These are phyloP conservation scores for Neonectria magnoliae DNA, from an alignment of 2,329 filamentous ascomycete genomes.

Conservation along the genomic window DNA sequence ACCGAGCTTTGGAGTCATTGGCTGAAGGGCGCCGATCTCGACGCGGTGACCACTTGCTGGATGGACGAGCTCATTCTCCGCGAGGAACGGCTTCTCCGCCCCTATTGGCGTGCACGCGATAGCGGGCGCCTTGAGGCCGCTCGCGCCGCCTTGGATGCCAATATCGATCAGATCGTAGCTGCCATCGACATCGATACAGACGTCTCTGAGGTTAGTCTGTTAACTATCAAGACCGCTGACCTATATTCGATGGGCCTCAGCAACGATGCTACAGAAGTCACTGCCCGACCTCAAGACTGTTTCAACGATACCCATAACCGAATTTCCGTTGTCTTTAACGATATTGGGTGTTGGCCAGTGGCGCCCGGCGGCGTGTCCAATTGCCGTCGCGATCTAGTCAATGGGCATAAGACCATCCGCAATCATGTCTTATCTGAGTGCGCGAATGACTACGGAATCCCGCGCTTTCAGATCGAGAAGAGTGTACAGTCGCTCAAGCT, in stretches of 20 bases:
- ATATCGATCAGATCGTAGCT: constrained; percentile 30
- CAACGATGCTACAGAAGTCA: constrained; percentile 31
- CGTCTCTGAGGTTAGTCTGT: constrained; percentile 27
- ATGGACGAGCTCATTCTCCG: constrained; percentile 27
- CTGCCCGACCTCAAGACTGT: constrained; percentile 29
- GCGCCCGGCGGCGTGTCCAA: constrained; percentile 33
- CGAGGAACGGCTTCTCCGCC: constrained; percentile 18
- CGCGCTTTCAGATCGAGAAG: constrained; percentile 34
- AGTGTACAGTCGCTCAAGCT: constrained; percentile 34
- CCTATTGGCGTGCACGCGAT: constrained; percentile 25
- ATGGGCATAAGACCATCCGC: constrained; percentile 33
- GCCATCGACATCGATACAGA: constrained; percentile 32
- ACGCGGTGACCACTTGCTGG: constrained; percentile 27
- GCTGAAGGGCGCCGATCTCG: constrained; percentile 9
- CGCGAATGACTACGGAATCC: constrained; percentile 33
- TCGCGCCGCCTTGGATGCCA: constrained; percentile 15
- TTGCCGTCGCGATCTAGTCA: constrained; percentile 33
- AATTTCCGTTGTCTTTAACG: constrained; percentile 33
- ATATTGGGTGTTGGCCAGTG: constrained; percentile 34
- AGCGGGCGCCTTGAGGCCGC: constrained; percentile 11
- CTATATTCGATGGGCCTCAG: constrained; percentile 34
- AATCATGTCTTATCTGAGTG: constrained; percentile 34
- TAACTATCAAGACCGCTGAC: constrained; percentile 30
- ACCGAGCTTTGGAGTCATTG: constrained; percentile 29
- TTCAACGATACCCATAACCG: constrained; percentile 28